Evolutionary conservation across 495 filamentous ascomycete genomes (phyloP).

Genomic region (Evernia prunastri): DNA sequence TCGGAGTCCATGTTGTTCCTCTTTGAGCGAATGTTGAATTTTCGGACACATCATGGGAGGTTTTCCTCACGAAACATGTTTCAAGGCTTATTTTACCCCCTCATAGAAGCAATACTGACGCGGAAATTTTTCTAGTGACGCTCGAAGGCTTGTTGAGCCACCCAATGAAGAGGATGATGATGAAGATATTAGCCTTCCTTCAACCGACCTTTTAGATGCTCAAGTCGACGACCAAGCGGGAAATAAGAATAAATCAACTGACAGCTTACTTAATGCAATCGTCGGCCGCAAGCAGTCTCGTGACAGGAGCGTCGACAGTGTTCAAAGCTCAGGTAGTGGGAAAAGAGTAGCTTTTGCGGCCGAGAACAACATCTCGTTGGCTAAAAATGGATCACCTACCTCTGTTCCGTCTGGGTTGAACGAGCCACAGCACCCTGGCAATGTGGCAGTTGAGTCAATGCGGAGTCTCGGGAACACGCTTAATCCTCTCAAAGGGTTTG

Average conservation of each 20-base stretch:
- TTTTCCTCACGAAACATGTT: no score
- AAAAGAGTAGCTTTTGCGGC: conserved; percentile 46
- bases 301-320: conserved; percentile 72
- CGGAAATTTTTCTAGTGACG: no score
- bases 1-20: no score
- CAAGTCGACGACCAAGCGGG: conserved; percentile 25
- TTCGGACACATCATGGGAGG: no score
- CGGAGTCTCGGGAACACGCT: conserved; percentile 74
- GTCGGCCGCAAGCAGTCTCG: conserved; percentile 54
- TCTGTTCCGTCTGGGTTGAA: conserved; percentile 12
- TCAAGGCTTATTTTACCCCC: no score
- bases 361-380: conserved; percentile 23
- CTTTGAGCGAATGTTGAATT: no score
- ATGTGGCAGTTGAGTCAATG: conserved; percentile 69
- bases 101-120: no score
- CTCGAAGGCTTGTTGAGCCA: conserved; percentile 70
- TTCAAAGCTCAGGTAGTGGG: conserved; percentile 55
- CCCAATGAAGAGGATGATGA: conserved; percentile 54
- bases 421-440: conserved; percentile 32
- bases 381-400: conserved; percentile 12
- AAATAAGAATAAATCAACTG: conserved; percentile 40
- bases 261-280: conserved; percentile 56
- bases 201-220: conserved; percentile 34
- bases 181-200: conserved; percentile 35
- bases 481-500: conserved; percentile 75